Percentiles rank a stretch among this genome's conserved stretches.
Conservation (phyloP, 2,329 filamentous ascomycete species). For the Plectosphaerella plurivora region DNA sequence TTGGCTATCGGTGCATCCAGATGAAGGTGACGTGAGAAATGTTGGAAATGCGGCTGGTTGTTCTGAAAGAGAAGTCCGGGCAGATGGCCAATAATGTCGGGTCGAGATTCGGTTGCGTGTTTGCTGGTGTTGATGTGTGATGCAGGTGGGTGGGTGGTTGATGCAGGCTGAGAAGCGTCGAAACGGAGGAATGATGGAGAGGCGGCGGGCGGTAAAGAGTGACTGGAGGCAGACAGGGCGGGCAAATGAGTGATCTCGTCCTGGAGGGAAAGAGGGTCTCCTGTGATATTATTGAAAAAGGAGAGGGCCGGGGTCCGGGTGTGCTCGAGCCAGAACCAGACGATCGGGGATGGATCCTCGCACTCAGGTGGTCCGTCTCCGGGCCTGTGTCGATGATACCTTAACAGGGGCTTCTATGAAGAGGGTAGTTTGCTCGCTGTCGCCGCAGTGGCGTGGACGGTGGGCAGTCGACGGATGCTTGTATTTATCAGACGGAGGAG, state of each 20-base stretch:
- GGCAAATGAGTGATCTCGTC: constrained; percentile 15
- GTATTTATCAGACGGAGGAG: constrained; percentile 2
- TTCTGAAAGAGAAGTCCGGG: neutral
- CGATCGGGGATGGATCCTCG: constrained; percentile 13
- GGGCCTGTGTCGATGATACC: constrained; percentile 2
- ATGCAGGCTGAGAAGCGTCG: constrained; percentile 4
- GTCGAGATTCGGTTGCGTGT: neutral
- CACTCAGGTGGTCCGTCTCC: neutral
- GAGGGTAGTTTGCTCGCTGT: neutral
- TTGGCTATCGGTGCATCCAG: constrained; percentile 30
- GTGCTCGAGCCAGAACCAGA: constrained; percentile 15
- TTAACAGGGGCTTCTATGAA: neutral
- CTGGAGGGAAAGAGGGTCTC: constrained; percentile 10
- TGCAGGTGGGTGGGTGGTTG: constrained; percentile 3
- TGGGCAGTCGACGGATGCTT: constrained; percentile 2
- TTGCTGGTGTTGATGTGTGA: constrained; percentile 1
- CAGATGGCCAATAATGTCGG: no score
- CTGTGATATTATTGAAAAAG: constrained; percentile 17
- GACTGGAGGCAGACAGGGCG: constrained; percentile 14
- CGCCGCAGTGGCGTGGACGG: neutral
- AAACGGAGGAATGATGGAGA: constrained; percentile 5
- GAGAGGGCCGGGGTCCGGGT: constrained; percentile 14
- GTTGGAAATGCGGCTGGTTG: constrained; percentile 1
- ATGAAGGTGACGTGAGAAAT: constrained; percentile 5
- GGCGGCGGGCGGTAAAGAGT: constrained; percentile 2